A percentile compares a stretch with the other conserved stretches of the same genome.
Evolutionary conservation across 2,329 filamentous ascomycete genomes (phyloP).

Genomic region (Fusarium algeriense): DNA sequence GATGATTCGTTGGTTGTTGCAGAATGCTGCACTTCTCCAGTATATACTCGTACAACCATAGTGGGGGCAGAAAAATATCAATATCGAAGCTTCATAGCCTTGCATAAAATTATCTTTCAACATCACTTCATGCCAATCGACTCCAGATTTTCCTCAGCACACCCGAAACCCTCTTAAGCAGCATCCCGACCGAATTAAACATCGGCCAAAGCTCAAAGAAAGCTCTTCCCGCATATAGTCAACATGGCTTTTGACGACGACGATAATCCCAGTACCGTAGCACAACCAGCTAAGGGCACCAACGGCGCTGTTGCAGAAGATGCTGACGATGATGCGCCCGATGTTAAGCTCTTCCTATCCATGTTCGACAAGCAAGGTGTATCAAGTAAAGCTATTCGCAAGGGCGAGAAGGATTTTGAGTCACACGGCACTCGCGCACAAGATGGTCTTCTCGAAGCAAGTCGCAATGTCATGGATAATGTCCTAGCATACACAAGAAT

Average conservation of each 20-base stretch:
- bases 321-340: constrained; percentile 83
- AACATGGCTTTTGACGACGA: constrained; percentile 61
- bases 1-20: constrained; percentile 30
- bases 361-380: constrained; percentile 64
- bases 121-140: constrained; percentile 16
- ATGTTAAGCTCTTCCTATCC: constrained; percentile 80
- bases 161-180: neutral
- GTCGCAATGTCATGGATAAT: constrained; percentile 88
- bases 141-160: neutral
- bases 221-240: neutral
- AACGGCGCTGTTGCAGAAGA: constrained; percentile 60
- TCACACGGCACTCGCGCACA: constrained; percentile 89
- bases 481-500: constrained; percentile 82
- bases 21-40: fast-evolving
- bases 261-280: constrained; percentile 52
- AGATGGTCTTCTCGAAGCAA: constrained; percentile 80
- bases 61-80: constrained; percentile 14
- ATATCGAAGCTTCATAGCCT: constrained; percentile 38
- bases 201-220: neutral
- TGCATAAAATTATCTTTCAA: constrained; percentile 36
- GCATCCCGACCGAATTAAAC: neutral
- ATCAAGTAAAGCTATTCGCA: constrained; percentile 78
- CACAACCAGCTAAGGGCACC: constrained; percentile 34
- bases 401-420: constrained; percentile 98
- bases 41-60: fast-evolving